Conservation (phyloP, 192 early-diverging fungal genomes). For the Paraglomus brasilianum region DNA sequence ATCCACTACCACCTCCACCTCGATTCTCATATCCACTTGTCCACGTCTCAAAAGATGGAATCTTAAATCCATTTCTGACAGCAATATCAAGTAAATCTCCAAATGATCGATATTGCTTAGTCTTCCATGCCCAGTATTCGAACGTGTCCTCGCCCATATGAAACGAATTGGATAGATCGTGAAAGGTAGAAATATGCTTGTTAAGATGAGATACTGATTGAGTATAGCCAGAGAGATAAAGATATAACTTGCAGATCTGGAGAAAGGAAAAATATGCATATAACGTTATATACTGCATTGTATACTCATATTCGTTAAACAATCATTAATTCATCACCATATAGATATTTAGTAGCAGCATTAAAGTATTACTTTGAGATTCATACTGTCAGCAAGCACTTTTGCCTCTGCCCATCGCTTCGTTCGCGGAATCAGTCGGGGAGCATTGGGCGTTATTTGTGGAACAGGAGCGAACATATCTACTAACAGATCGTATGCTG, state of each 20-base stretch:
- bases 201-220: conserved; percentile 71
- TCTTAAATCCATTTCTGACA: conserved; percentile 60
- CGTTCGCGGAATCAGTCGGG: conserved; percentile 49
- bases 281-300: too few relatives aligned
- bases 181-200: conserved; percentile 63
- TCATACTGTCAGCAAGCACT: conserved; percentile 69
- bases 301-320: not conserved
- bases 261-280: too few relatives aligned
- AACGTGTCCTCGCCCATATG: conserved; percentile 71
- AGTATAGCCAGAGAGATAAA: conserved; percentile 66
- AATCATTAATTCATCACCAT: not conserved
- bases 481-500: conserved; percentile 62
- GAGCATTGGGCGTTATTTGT: conserved; percentile 42
- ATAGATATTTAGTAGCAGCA: not conserved
- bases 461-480: conserved; percentile 63
- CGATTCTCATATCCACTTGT: conserved; percentile 34
- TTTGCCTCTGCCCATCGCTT: conserved; percentile 75
- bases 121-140: conserved; percentile 85
- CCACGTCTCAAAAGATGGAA: conserved; percentile 52
- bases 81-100: conserved; percentile 75
- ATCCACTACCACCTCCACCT: conserved; percentile 32
- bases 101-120: conserved; percentile 80
- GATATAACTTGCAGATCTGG: conserved; percentile 74
- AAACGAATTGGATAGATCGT: conserved; percentile 57
- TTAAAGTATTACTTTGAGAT: conserved; percentile 59